Base-by-base conservation (phyloP, 2,329 filamentous ascomycete species). In the Claviceps pusilla region DNA sequence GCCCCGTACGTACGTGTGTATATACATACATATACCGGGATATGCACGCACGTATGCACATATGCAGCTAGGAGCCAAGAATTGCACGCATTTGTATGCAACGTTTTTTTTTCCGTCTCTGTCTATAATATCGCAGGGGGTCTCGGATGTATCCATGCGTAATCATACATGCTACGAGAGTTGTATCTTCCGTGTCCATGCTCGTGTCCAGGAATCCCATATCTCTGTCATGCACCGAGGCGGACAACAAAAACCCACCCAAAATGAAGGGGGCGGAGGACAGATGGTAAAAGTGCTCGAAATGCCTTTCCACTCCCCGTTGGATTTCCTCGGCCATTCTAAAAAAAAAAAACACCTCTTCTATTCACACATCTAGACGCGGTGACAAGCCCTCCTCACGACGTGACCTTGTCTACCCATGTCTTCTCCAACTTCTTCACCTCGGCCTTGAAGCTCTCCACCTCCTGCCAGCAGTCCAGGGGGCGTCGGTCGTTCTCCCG, bases 401-500 rank as follows among this genome's bases (percentile, higher is more conserved):
- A 57, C 55, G 87, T 78, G 54, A 94, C 82, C 73, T 84, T 88
- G 66, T 94, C 85, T 41, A 96, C 88, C 81, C 94, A 97, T 31
- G 76, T 77, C 71, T 82, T 84, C 79, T 96, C 91, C 70, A 96
- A 70, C 73, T 81, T 82, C 61, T 86, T 82, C 51, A 97, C 90
- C 76, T 95, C 88, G 63, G 79, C 78, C 80, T 90, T 95, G 71
- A 97, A 97, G 24, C 76, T 76, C 73, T 94, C 86, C 29, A 96
- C 89, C 78, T 96, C 89, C 70, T 83, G 79, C 86, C 87, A 96
- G 78, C 91, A 97, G 74, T 96, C 87, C 66, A 96, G 74, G 67
- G 91, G 90, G 68, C 89, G 79, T 59, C 89, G 78, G 71, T 96
- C 90, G 69, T 96, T 84, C 64, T 84, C 77, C 58, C 86, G 76